Evolutionary conservation across 805 yeast genomes (phyloP), one percentile per base, ranked within the genome.

Genomic region (Nakazawaea anatomiae): DNA sequence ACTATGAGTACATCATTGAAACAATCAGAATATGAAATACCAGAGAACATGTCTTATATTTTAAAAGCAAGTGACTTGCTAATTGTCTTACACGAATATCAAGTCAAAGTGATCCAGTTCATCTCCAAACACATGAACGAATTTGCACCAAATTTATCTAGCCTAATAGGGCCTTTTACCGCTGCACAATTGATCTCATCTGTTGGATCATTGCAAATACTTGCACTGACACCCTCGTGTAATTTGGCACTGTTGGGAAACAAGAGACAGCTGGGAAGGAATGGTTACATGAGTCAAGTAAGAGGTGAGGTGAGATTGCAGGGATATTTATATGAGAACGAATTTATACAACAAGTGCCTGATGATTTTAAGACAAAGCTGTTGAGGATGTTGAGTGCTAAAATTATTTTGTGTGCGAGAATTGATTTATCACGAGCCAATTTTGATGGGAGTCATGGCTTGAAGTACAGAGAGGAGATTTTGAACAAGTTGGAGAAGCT

Each of bases 111-210:
- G 7, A 73, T 81, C 1, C 52, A 61, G 1, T 85, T 76, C 58
- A 80, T 89, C 12, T 70, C 91, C 0, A 62, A 73, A 1, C 77
- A 81, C 57, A 72, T 87, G 27, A 67, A 76, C 2, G 61, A 65
- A 1, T 75, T 83, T 57, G 95, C 96, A 0, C 99, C 98, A 1
- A 92, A 94, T 63, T 66, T 88, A 1, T 73, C 88, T 3, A 80
- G 80, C 0, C 69, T 94, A 6, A 72, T 92, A 2, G 95, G 96
- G 0, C 71, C 95, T 0, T 69, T 76, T 5, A 77, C 87, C 0
- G 80, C 96, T 0, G 85, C 96, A 0, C 88, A 86, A 58, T 65
- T 94, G 14, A 67, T 92, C 28, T 77, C 88, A 1, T 72, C 77
- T 14, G 70, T 79, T 1, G 95, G 96, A 2, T 89, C 96, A 0